Evolutionary conservation across 208 protist genomes (phyloP).

Genomic region (Acanthamoeba lugdunensis): DNA sequence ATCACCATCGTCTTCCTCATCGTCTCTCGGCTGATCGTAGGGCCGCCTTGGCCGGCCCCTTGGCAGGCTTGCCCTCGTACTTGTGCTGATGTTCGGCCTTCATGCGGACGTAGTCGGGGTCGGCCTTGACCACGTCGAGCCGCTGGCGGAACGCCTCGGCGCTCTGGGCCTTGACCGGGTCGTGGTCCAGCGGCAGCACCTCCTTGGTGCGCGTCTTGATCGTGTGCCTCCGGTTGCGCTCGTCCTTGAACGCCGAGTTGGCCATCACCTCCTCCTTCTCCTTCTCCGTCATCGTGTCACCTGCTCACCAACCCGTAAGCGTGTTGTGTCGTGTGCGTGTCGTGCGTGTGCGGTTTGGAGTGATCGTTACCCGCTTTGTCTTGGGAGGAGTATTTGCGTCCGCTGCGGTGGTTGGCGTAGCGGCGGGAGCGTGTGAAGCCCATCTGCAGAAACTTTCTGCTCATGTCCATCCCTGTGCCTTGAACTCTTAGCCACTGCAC

Average conservation of each 20-base stretch:
- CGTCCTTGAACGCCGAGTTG: slow-evolving; percentile 9
- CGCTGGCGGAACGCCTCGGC: not conserved
- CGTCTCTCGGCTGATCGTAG: no score
- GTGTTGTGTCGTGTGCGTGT: not conserved
- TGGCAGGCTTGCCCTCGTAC: not conserved
- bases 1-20: no score
- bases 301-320: not conserved
- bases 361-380: not conserved
- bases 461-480: not conserved
- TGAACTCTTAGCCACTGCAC: not conserved
- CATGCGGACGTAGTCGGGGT: not conserved
- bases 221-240: not conserved
- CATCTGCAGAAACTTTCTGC: slow-evolving; percentile 64
- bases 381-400: slow-evolving; percentile 45
- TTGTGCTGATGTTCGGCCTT: not conserved
- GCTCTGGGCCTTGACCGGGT: slow-evolving; percentile 10
- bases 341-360: no score
- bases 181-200: not conserved
- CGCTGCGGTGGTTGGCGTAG: slow-evolving; percentile 61
- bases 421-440: slow-evolving; percentile 11
- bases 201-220: slow-evolving; percentile 33
- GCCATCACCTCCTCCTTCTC: slow-evolving; percentile 27
- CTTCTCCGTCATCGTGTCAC: not conserved
- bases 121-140: slow-evolving; percentile 4
- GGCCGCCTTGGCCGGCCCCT: no score